Base-by-base conservation (phyloP, 805 yeast genomes). In the Candida xiaguanensis region DNA sequence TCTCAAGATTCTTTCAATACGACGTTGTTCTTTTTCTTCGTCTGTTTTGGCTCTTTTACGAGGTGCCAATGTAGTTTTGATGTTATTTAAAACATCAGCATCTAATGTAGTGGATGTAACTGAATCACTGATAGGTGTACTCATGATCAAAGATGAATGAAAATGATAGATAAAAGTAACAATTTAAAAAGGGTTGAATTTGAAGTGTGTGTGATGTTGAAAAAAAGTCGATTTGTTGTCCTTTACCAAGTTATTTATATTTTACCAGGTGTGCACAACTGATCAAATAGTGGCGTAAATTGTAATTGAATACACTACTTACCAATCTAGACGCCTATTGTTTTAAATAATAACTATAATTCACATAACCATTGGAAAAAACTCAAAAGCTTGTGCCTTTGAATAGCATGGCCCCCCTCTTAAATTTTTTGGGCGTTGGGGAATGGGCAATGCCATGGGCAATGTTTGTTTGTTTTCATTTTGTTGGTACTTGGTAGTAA, bases 1-100 rank as follows among this genome's bases (percentile, higher is more conserved):
- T 59, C 99, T 77, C 52, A 91, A 71, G 36, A 93, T 90, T 37
- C 99, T 74, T 65, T 93, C 98, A 39, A 90, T 80, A 34, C 96
- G 77, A 49, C 98, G 82, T 67, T 91, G 98, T 63, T 93, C 98
- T 67, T 91, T 93, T 67, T 91, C 98, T 65, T 90, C 96, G 50
- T 85, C 78, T 30, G 99, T 93, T 73, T 85, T 88, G 5, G 99
- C 98, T 51, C 98, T 79, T 70, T 93, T 93, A 48, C 98, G 78
- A 39, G 98, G 98, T 22, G 97, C 96, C 43, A 91, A 69, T 16
- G 88, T 51, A 20, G 70, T 44, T 48, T 66, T 66, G 55, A 58
- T 55, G 12, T n/a, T 28, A 11, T 20, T 20, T 20, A 14, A 28
- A 28, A 28, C 26, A 14, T 23, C 25, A 14, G n/a, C n/a, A 24